phyloP scores from a whole-genome alignment of 2,329 filamentous ascomycete genomes.

The Sporothrix brasiliensis region DNA sequence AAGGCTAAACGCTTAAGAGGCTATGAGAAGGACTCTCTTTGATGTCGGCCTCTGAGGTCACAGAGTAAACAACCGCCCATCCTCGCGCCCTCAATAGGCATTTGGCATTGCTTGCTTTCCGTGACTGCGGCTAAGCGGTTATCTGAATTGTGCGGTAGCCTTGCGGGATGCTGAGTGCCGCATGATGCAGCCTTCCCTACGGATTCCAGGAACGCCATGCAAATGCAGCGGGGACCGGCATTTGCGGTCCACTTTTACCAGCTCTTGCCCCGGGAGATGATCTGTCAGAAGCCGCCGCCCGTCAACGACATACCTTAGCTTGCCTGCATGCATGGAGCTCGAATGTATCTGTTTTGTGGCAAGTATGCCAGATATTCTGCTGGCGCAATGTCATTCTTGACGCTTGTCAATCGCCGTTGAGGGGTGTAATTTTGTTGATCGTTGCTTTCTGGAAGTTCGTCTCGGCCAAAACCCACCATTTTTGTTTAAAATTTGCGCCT shows the following conservation, averaged over 20 bases:
- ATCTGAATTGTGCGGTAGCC: conserved; percentile 12
- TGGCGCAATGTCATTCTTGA: conserved; percentile 9
- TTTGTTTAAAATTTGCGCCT: conserved; percentile 1
- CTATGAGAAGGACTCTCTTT: not conserved
- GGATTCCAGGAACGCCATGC: not conserved
- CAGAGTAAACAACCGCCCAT: no score
- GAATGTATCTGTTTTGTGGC: not conserved
- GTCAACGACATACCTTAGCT: not conserved
- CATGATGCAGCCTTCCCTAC: not conserved
- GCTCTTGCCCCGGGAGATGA: not conserved
- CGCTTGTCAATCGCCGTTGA: not conserved
- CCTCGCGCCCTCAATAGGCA: not conserved
- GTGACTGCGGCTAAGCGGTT: conserved; percentile 4
- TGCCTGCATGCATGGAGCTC: not conserved
- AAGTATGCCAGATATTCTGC: not conserved
- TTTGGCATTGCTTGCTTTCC: not conserved
- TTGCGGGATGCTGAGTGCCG: no score
- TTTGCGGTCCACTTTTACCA: conserved; percentile 9
- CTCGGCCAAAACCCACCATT: not conserved
- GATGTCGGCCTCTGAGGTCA: not conserved
- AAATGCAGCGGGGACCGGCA: conserved; percentile 4
- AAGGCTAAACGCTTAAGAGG: conserved; percentile 3
- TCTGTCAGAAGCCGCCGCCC: not conserved
- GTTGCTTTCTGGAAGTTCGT: not conserved
- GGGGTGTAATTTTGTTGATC: not conserved